Evolutionary conservation across 345 rosid species (phyloP).

Genomic region (Geranium brycei): DNA sequence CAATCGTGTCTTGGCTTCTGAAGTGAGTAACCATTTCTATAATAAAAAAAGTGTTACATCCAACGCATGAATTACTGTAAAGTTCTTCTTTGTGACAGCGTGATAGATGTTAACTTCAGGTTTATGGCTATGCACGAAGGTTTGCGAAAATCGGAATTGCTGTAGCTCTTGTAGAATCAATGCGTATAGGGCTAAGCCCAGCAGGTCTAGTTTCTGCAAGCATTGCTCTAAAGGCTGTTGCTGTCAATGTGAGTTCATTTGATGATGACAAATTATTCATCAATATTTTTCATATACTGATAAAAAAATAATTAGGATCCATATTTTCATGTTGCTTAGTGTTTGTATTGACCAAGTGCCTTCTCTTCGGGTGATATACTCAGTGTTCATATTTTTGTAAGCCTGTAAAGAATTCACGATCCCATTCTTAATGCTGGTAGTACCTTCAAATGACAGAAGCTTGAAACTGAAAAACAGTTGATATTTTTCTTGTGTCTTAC

Average conservation of each 20-base stretch:
- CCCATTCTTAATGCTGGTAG: no score
- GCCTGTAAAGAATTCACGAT: no score
- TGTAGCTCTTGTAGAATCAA: conserved; percentile 50
- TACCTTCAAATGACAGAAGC: no score
- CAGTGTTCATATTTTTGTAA: no score
- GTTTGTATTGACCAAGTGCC: no score
- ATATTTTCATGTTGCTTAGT: no score
- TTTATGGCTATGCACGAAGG: conserved; percentile 80
- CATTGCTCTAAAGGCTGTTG: conserved; percentile 66
- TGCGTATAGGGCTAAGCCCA: conserved; percentile 55
- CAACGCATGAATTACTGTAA: neutral
- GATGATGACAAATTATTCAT: neutral
- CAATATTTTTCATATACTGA: neutral
- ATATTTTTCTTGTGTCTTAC: neutral
- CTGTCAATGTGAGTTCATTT: conserved; percentile 60
- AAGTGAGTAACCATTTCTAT: conserved; percentile 39
- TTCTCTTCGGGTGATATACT: neutral
- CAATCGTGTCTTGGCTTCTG: conserved; percentile 83
- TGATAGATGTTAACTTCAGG: conserved; percentile 28
- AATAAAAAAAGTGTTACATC: neutral
- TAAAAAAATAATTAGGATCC: no score
- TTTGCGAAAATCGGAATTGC: conserved; percentile 80
- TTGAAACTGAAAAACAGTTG: no score
- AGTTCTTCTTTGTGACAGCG: neutral
- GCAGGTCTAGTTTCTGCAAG: conserved; percentile 65